Base-by-base conservation (phyloP, 2,329 filamentous ascomycete genomes). In the Escovopsis sp. region DNA sequence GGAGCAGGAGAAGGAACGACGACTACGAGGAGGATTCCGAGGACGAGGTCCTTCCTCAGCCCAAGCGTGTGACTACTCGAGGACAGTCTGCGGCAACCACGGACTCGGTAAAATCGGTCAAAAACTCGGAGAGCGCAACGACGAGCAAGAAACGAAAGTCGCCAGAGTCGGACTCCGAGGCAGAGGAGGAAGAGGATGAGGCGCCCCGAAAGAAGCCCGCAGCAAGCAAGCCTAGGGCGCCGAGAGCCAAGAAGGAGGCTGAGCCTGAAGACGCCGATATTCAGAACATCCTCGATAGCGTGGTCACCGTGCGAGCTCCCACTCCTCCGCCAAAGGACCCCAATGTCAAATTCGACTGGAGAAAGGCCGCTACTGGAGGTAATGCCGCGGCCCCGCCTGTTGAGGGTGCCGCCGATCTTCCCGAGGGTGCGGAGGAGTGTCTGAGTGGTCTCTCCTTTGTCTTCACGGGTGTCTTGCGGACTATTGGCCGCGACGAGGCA, bases 371-470 rank as follows among this genome's bases (percentile, higher is more conserved):
- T 51, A 69, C 75, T 42, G 75, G 72, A 13, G 76, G 68, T 44
- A 80, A 74, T 57, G 65, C 76, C 13, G 73, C 76, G 3, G 62
- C 55, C 10, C 74, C 77, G 15, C 75, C 84, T 14, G 72, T 73
- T 39, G 68, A 74, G 16, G 78, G 76, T 10, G 65, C 71, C 9
- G 76, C 69, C 27, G 85, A 94, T 13, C 65, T 95, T 39, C 91
- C 91, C 0, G 72, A 76, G 15, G 91, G 91, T 7, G 79, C 79
- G 40, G 84, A 91, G 10, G 93, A 95, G 51, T 98, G 91, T 56
- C 72, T 98, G 43, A 79, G 80, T 42, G 91, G 93, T 0, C 69
- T 96, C 42, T 83, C 78, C 0, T 98, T 98, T 55, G 91, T 98
- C 25, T 98, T 98, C 53, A 98, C 93, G 1, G 91, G 91, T 20